These are phyloP conservation scores for Coccomyxa sp. DNA, from an alignment of 139 green algal genomes.

Conservation along the genomic window DNA sequence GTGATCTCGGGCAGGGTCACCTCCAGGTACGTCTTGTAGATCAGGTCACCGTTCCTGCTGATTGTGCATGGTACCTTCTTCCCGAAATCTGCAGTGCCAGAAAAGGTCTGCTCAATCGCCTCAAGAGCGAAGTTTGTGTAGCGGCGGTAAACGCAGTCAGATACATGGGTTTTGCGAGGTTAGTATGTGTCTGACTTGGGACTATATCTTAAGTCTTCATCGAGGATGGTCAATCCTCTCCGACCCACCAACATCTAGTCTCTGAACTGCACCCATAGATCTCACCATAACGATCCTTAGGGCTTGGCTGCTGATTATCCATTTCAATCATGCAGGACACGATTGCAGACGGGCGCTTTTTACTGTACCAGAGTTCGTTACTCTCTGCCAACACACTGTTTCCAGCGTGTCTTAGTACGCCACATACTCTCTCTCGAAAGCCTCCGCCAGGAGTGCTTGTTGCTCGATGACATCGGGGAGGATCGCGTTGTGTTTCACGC, in stretches of 20 bases:
- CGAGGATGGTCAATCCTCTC: not conserved
- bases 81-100: not conserved
- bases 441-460: no score
- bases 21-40: not conserved
- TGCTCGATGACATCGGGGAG: no score
- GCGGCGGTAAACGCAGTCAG: not conserved
- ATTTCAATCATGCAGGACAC: no score
- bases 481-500: no score
- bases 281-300: no score
- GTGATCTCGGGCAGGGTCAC: not conserved
- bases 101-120: not conserved
- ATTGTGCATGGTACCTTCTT: not conserved
- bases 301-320: not conserved
- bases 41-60: not conserved
- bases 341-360: no score
- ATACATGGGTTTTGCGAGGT: not conserved
- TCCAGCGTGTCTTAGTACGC: not conserved
- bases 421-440: no score
- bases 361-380: no score
- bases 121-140: not conserved
- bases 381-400: no score
- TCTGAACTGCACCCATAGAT: not conserved
- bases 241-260: not conserved
- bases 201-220: slow-evolving; percentile 2
- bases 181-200: no score